A percentile compares a stretch with the other conserved stretches of the same genome.
Evolutionary conservation across 495 filamentous ascomycete genomes (phyloP).

Genomic region (Aspergillus asperescens): DNA sequence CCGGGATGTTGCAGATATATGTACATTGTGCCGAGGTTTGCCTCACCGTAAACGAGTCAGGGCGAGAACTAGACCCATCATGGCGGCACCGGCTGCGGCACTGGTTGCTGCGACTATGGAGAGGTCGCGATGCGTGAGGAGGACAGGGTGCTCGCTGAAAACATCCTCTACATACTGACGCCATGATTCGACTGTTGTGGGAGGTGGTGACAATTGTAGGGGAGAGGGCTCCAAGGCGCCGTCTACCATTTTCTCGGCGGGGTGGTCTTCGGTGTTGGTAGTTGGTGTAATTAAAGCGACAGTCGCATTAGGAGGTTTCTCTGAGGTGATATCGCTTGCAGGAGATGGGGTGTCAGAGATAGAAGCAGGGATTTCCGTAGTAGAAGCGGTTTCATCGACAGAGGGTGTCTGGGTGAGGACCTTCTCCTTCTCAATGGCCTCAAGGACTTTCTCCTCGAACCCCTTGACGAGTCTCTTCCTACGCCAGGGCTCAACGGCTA

Average conservation of each 20-base stretch:
- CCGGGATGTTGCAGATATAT: neutral
- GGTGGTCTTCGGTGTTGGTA: neutral
- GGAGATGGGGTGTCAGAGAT: conserved; percentile 1
- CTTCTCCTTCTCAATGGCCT: conserved; percentile 74
- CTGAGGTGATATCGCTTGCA: neutral
- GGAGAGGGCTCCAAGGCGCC: conserved; percentile 20
- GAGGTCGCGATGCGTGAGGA: conserved; percentile 65
- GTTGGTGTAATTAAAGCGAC: neutral
- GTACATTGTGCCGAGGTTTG: neutral
- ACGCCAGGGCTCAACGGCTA: conserved; percentile 93
- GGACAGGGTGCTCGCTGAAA: conserved; percentile 65
- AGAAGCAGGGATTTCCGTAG: neutral
- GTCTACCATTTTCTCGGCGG: conserved; percentile 4
- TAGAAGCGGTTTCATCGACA: conserved; percentile 8
- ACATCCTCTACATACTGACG: conserved; percentile 44
- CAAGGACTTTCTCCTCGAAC: conserved; percentile 72
- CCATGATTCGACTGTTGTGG: conserved; percentile 42
- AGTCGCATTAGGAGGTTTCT: neutral
- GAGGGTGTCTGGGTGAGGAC: conserved; percentile 18
- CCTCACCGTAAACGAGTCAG: conserved; percentile 48
- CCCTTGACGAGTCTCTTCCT: conserved; percentile 71
- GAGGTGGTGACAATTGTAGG: conserved; percentile 18
- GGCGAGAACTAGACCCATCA: conserved; percentile 55
- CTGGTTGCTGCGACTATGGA: conserved; percentile 67
- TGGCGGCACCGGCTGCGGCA: conserved; percentile 63